These are phyloP conservation scores for Pseudoneurospora amorphoporcata DNA, from an alignment of 495 filamentous ascomycete genomes.

Conservation along the genomic window DNA sequence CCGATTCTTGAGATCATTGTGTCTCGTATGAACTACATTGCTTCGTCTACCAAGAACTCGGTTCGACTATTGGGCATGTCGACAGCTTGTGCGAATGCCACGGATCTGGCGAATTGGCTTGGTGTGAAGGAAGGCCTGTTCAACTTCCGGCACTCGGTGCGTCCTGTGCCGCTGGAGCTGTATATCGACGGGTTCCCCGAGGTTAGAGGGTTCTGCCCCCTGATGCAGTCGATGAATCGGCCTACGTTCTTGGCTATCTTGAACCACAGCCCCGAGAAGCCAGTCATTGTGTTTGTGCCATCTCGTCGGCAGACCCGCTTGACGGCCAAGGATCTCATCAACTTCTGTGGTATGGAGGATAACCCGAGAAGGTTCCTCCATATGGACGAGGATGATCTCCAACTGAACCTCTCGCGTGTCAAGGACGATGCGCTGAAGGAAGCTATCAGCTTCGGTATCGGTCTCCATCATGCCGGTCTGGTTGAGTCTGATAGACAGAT, in stretches of 20 bases:
- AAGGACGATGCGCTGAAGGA: constrained; percentile 90
- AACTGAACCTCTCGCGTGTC: constrained; percentile 68
- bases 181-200: constrained; percentile 98
- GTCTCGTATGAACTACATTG: constrained; percentile 98
- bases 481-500: constrained; percentile 89
- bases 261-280: constrained; percentile 87
- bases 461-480: constrained; percentile 91
- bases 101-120: constrained; percentile 90
- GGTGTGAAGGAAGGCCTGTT: constrained; percentile 94
- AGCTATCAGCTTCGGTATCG: constrained; percentile 90
- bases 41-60: constrained; percentile 76
- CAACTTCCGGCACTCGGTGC: constrained; percentile 97
- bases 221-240: constrained; percentile 99
- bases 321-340: constrained; percentile 92
- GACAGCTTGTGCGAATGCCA: constrained; percentile 93
- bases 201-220: constrained; percentile 85
- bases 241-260: constrained; percentile 96
- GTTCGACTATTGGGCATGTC: constrained; percentile 96
- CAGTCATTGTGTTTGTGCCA: constrained; percentile 96
- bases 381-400: constrained; percentile 91
- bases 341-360: constrained; percentile 96
- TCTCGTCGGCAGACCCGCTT: constrained; percentile 90
- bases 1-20: constrained; percentile 99
- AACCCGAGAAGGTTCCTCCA: constrained; percentile 84
- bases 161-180: constrained; percentile 88